Percentiles rank a stretch among this genome's conserved stretches.
Conservation (phyloP, 352 stramenopile species). For the Phytophthora boehmeriae region DNA sequence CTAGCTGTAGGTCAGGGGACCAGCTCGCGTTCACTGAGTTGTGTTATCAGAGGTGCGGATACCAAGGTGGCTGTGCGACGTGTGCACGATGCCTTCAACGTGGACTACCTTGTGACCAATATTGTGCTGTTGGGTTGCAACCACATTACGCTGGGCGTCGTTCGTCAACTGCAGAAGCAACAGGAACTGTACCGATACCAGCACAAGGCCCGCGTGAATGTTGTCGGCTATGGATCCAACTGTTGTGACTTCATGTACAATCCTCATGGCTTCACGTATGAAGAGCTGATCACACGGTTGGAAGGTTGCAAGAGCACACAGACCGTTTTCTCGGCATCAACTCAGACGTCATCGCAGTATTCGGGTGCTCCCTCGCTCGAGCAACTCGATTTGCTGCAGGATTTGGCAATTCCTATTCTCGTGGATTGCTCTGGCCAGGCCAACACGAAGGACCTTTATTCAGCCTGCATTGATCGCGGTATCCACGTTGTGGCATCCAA, state of each 20-base stretch:
- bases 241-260: constrained; percentile 67
- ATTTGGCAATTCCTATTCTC: constrained; percentile 73
- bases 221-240: constrained; percentile 76
- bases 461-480: constrained; percentile 63
- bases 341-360: constrained; percentile 26
- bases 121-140: constrained; percentile 77
- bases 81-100: constrained; percentile 84
- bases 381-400: constrained; percentile 63
- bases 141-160: constrained; percentile 65
- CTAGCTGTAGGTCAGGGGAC: constrained; percentile 78
- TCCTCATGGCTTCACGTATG: constrained; percentile 54
- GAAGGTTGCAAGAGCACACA: constrained; percentile 46
- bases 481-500: constrained; percentile 82
- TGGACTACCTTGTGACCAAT: constrained; percentile 76
- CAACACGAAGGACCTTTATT: constrained; percentile 58
- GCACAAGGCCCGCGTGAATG: constrained; percentile 69
- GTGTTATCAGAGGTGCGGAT: constrained; percentile 67
- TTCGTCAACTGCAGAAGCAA: constrained; percentile 67
- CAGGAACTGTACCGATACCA: constrained; percentile 65
- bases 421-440: constrained; percentile 74
- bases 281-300: constrained; percentile 47
- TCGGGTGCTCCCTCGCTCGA: constrained; percentile 47
- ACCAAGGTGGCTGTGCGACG: constrained; percentile 80
- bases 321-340: constrained; percentile 31
- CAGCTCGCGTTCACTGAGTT: constrained; percentile 80